Evolutionary conservation across 192 early-diverging fungal genomes (phyloP), one percentile per base, ranked within the genome.

Genomic region (Neocallimastix lanati): DNA sequence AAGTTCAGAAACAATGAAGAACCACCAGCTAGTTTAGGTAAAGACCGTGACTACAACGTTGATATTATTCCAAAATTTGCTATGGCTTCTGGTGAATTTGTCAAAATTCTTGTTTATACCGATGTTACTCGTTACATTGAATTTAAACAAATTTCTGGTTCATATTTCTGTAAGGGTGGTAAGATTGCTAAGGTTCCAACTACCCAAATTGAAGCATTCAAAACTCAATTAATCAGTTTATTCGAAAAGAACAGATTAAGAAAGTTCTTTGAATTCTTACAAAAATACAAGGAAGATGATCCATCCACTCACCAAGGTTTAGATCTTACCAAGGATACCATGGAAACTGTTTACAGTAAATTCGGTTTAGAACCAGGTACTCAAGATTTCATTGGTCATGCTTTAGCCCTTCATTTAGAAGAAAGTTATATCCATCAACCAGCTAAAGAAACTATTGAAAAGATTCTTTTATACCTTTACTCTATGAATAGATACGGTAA

Each of bases 41-140:
- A 85, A 29, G 89, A 90, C 84, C 85, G 96, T 79, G 97, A 98
- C 87, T 99, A 93, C 87, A 96, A 94, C 86, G 91, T 99, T 78
- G 98, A 99, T 85, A 86, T 98, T 83, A 97, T 99, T 78, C 98
- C 98, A 80, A 99, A 99, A 89, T 99, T 99, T 86, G 94, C 97
- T 87, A 98, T 99, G 97, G 96, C 95, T 29, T 95, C 93, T 78
- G 98, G 97, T 78, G 97, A 97, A 84, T 94, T 99, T 82, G 93
- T 98, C 81, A 93, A 93, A 82, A 96, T 99, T 78, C 91, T 99
- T 77, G 93, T 93, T 82, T 96, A 99, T 87, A 98, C 96, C 50
- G 95, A 98, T 82, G 97, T 99, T 28, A 97, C 97, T 30, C 93
- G 95, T 78, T 98, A 99, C 88, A 89, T 99, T 30, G 96, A 96